Base-by-base conservation (phyloP, 192 early-diverging fungal genomes). In the Coemansia asiatica region DNA sequence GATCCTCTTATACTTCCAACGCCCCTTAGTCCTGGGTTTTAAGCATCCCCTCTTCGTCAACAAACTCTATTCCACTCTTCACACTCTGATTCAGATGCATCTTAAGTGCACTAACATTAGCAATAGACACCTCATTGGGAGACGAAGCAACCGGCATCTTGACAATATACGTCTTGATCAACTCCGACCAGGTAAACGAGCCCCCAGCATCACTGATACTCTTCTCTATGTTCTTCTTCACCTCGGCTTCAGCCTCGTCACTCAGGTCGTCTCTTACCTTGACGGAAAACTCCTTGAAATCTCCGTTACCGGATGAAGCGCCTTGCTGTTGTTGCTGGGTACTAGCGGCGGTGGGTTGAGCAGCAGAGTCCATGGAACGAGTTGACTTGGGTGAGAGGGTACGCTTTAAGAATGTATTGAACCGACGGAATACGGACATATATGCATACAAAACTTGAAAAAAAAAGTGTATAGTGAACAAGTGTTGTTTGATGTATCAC, bases 201-300 rank as follows among this genome's bases (percentile, higher is more conserved):
- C 59, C 59, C 0, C 23, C 40, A 26, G 59, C 59, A 9, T 44
- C 12, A 13, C 8, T 44, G 15, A 44, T 12, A 12, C 40, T 44
- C 8, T 44, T 44, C 15, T 44, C 40, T 3, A 44, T 44, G 40
- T 44, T 44, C 6, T 22, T 47, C 26, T 28, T 60, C 4, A 47
- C 35, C 40, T 21, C 35, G 1, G 29, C 44, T 44, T 60, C 40
- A 16, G 22, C 19, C 44, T 60, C 26, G 1, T 22, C 59, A 1
- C 19, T 15, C 40, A 47, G 4, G 25, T 28, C 15, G 6, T 60
- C 59, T 15, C 23, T 6, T 9, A 60, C 9, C 44, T 47, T 60
- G 59, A 60, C 25, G 23, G 59, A 27, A n/a, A 46, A 60, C 38
- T 46, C 40, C n/a, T 60, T 44, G 26, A 46, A 47, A 9, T 60